Conservation (phyloP, 768 basidiomycete genomes). For the Lactarius akahatsu region DNA sequence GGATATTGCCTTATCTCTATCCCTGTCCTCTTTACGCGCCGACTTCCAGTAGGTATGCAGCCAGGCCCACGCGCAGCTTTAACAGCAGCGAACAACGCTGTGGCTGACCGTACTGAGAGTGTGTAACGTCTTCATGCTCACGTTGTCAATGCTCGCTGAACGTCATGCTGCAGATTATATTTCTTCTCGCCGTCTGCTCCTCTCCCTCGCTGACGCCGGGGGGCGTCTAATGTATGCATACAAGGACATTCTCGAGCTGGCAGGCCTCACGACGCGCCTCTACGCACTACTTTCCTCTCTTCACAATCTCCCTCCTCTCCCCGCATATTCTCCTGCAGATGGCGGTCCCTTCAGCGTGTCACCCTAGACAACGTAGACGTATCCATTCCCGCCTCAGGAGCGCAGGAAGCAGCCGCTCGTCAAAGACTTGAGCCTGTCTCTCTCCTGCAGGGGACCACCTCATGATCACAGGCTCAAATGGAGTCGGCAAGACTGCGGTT, state of each 20-base stretch:
- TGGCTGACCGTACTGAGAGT: constrained; percentile 55
- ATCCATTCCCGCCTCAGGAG: constrained; percentile 44
- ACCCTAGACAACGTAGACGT: constrained; percentile 70
- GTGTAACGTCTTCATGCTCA: constrained; percentile 20
- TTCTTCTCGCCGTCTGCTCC: constrained; percentile 84
- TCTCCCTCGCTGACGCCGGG: constrained; percentile 96
- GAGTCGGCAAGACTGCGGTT: constrained; percentile 88
- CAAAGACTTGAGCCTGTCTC: constrained; percentile 59
- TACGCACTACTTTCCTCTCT: constrained; percentile 86
- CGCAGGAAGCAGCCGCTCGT: constrained; percentile 49
- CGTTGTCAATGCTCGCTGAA: background rate
- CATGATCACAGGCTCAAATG: constrained; percentile 92
- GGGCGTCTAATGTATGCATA: constrained; percentile 96
- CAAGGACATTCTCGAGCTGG: constrained; percentile 93
- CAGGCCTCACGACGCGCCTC: constrained; percentile 86
- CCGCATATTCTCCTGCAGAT: constrained; percentile 38
- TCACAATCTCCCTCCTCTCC: constrained; percentile 64
- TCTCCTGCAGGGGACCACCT: constrained; percentile 76
- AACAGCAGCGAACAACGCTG: constrained; percentile 34
- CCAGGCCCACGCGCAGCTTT: constrained; percentile 17
- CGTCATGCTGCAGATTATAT: constrained; percentile 63
- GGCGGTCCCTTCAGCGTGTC: constrained; percentile 46
- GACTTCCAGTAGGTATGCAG: constrained; percentile 36
- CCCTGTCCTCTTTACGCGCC: constrained; percentile 73
- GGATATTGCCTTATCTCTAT: constrained; percentile 92